phyloP scores from a whole-genome alignment of 2,329 filamentous ascomycete species.

The Pseudogymnoascus verrucosus region DNA sequence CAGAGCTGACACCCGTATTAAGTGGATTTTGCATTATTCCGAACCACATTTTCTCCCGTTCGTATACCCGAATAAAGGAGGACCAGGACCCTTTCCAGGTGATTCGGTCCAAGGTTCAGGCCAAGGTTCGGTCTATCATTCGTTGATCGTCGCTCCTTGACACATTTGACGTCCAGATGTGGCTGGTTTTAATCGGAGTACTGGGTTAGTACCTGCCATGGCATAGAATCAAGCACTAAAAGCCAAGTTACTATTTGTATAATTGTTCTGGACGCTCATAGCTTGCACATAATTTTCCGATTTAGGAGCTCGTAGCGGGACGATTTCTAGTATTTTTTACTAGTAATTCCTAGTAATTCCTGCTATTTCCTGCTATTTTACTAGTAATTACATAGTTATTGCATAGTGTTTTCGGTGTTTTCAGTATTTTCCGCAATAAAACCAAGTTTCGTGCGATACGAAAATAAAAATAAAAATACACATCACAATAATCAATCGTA shows the following conservation, averaged over 20 bases:
- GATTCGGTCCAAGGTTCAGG: no score
- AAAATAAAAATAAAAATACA: background rate
- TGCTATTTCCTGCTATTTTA: no score
- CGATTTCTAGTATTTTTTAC: background rate
- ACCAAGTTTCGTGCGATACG: no score
- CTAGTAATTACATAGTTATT: background rate
- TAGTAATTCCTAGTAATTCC: no score
- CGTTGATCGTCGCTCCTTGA: background rate
- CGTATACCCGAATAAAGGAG: background rate
- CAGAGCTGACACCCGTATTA: background rate
- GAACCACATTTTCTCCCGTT: background rate
- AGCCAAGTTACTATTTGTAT: background rate
- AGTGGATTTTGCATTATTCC: background rate
- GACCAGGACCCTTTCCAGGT: no score
- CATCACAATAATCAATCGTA: background rate
- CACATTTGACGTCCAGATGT: background rate
- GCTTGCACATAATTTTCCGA: background rate
- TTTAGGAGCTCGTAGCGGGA: background rate
- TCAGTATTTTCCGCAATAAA: no score
- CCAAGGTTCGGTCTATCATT: background rate
- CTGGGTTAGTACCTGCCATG: background rate
- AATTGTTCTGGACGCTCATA: background rate
- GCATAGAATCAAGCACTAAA: background rate
- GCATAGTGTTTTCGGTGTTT: no score
- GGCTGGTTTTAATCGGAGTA: background rate